Conservation (phyloP, 2,329 filamentous ascomycete species). For the Lachnum nothofagi region DNA sequence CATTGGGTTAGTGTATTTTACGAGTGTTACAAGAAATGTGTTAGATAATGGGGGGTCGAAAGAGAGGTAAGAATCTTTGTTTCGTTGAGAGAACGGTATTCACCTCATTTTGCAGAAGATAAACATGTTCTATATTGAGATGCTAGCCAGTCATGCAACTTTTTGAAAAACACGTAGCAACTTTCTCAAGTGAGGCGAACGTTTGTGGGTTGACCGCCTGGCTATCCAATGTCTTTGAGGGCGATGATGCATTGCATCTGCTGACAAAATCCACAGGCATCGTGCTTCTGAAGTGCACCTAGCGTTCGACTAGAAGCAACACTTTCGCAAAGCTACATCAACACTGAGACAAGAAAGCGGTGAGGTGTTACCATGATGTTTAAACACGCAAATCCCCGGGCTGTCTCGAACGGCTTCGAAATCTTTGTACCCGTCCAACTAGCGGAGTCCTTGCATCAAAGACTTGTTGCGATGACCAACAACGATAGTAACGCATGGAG, state of each 20-base stretch:
- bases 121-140: neutral
- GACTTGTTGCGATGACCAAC: slow-evolving; percentile 29
- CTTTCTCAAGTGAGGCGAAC: slow-evolving; percentile 1
- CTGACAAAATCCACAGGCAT: slow-evolving; percentile 13
- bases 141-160: neutral
- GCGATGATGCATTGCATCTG: slow-evolving; percentile 18
- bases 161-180: neutral
- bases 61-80: neutral
- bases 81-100: neutral
- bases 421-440: slow-evolving; percentile 25
- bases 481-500: slow-evolving; percentile 29
- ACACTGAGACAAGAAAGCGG: slow-evolving; percentile 22
- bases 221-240: slow-evolving; percentile 11
- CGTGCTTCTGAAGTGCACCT: slow-evolving; percentile 20
- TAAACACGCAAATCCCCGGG: slow-evolving; percentile 29
- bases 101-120: neutral
- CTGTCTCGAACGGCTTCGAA: slow-evolving; percentile 28
- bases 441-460: slow-evolving; percentile 23
- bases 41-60: slow-evolving; percentile 10
- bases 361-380: slow-evolving; percentile 29
- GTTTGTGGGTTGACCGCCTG: slow-evolving; percentile 9
- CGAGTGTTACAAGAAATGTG: slow-evolving; percentile 18
- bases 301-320: slow-evolving; percentile 19
- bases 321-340: slow-evolving; percentile 22
- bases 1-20: slow-evolving; percentile 4